Evolutionary conservation across 2,329 filamentous ascomycete species (phyloP), one percentile per base, ranked within the genome.

Genomic region (Dactylellina sp.): DNA sequence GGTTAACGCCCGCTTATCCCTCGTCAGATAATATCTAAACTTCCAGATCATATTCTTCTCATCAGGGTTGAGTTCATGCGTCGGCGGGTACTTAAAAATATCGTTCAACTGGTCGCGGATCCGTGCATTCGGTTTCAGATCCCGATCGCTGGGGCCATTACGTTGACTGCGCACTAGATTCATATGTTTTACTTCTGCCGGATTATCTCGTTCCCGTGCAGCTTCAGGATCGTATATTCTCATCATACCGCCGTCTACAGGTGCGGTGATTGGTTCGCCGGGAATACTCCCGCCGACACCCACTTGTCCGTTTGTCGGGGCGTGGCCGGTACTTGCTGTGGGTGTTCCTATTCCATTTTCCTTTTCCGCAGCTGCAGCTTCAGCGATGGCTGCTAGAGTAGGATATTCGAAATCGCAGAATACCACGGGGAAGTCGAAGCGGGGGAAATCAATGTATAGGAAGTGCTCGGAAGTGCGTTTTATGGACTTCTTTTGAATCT

Each of bases 41-140:
- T 96, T 95, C 96, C 96, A 99, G 18, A 99, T 88, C 57, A 97
- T 85, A 81, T 99, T 95, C 79, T 96, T 96, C 81, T 99, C 95
- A 80, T 97, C 93, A 0, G 92, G 88, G 0, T 89, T 92, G 22
- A 99, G 84, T 52, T 91, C 87, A 75, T 97, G 93, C 0, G 94
- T 97, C 1, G 95, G 95, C 5, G 94, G 93, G 79, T 97, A 97
- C 1, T 91, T 89, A 84, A 98, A 89, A 77, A 99, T 93, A 47
- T 88, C 77, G 79, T 98, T 97, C 32, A 99, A 84, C 81, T 97
- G 93, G 81, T 99, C 95, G 70, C 95, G 88, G 64, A 96, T 92
- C 82, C 97, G 96, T 28, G 95, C 91, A 78, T 99, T 98, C 0
- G 95, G 95, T 80, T 97, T 97, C 75, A 97, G 84, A 80, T 99